These are phyloP conservation scores for Lactifluus volemus DNA, from an alignment of 768 basidiomycete genomes.

Conservation along the genomic window DNA sequence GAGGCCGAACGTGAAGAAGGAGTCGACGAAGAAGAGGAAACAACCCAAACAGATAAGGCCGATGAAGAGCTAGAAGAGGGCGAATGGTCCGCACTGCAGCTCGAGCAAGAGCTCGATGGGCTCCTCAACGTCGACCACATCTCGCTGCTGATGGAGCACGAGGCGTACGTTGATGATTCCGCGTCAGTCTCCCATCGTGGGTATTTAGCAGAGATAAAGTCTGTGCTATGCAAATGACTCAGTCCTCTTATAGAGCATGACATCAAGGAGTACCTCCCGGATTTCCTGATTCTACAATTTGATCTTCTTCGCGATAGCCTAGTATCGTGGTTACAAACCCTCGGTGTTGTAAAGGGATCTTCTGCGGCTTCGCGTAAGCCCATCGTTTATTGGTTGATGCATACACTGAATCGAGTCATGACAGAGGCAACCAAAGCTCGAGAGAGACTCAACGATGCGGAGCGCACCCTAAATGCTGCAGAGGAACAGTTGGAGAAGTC, in stretches of 20 bases:
- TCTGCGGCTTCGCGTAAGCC: constrained; percentile 36
- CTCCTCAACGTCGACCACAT: constrained; percentile 62
- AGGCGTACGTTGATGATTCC: constrained; percentile 49
- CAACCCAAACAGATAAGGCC: constrained; percentile 15
- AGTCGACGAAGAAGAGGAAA: constrained; percentile 27
- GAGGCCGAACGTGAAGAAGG: constrained; percentile 46
- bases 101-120: constrained; percentile 48
- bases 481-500: constrained; percentile 47
- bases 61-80: constrained; percentile 43
- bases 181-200: constrained; percentile 38
- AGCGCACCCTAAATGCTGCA: constrained; percentile 45
- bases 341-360: constrained; percentile 47
- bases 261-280: constrained; percentile 77
- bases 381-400: background rate
- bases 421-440: constrained; percentile 54
- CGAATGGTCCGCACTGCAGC: constrained; percentile 49
- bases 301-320: constrained; percentile 54
- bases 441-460: constrained; percentile 52
- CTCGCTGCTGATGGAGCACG: constrained; percentile 67
- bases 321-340: constrained; percentile 49
- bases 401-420: background rate
- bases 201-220: constrained; percentile 23
- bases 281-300: constrained; percentile 64
- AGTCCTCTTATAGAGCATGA: constrained; percentile 61
- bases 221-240: background rate